These are phyloP conservation scores for Anaeromyces robustus DNA, from an alignment of 192 early-diverging fungal species.

Conservation along the genomic window DNA sequence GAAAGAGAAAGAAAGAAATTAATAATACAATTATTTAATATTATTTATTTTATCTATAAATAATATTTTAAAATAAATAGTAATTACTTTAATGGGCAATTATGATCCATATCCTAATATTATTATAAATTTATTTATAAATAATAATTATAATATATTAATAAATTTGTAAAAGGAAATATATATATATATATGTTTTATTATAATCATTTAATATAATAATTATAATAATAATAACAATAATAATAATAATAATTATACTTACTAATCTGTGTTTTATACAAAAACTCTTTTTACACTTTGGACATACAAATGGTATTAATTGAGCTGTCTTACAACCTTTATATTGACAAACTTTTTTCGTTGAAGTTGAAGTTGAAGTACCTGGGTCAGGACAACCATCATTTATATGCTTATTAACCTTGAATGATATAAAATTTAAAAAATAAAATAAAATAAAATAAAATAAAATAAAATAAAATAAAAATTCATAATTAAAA, in stretches of 20 bases:
- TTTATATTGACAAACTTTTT: not conserved
- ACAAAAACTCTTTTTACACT: not conserved
- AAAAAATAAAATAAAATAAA: no score
- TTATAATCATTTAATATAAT: no score
- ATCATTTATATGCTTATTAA: not conserved
- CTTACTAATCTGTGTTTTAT: not conserved
- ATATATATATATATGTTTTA: no score
- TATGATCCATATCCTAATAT: not conserved
- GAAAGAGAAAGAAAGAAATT: no score
- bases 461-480: no score
- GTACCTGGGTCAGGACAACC: not conserved
- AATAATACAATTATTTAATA: no score
- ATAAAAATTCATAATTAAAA: no score
- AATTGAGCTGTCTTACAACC: not conserved
- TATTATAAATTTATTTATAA: not conserved
- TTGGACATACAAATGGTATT: not conserved
- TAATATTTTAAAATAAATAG: no score
- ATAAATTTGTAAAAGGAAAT: no score
- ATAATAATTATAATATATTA: no score
- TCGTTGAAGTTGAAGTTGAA: not conserved
- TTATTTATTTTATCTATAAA: no score
- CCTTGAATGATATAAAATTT: no score
- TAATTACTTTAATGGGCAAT: not conserved
- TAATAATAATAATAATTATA: not conserved
- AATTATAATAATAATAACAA: not conserved